Conservation (phyloP, 2,329 filamentous ascomycete genomes). For the Ophiostoma sp. region DNA sequence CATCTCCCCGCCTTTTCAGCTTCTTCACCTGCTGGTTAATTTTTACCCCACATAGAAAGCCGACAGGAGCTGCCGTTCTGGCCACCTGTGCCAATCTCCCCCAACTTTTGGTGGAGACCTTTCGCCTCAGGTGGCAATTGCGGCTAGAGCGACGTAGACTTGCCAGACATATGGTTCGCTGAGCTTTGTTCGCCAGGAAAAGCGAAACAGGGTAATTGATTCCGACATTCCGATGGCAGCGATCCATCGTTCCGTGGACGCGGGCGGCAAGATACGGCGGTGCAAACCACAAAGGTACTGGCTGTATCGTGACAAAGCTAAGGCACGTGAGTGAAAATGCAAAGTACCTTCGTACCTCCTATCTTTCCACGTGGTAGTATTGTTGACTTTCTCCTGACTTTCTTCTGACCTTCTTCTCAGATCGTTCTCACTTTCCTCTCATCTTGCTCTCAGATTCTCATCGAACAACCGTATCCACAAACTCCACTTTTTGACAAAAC, state of each 20-base stretch:
- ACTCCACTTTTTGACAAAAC: background rate
- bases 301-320: background rate
- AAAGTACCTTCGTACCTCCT: background rate
- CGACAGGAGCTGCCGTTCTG: background rate
- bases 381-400: background rate
- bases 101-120: background rate
- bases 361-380: background rate
- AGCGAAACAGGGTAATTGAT: conserved; percentile 1
- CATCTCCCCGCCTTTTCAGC: background rate
- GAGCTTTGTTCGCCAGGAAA: background rate
- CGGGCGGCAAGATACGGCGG: background rate
- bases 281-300: background rate
- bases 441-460: background rate
- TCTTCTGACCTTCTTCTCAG: background rate
- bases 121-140: conserved; percentile 15
- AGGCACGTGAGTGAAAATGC: background rate
- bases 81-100: background rate
- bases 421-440: background rate
- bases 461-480: background rate
- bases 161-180: background rate
- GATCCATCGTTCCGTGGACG: background rate
- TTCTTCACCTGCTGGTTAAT: background rate
- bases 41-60: background rate
- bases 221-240: conserved; percentile 13
- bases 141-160: background rate